Conservation (phyloP, 805 yeast genomes). For the Lipomyces oligophaga region DNA sequence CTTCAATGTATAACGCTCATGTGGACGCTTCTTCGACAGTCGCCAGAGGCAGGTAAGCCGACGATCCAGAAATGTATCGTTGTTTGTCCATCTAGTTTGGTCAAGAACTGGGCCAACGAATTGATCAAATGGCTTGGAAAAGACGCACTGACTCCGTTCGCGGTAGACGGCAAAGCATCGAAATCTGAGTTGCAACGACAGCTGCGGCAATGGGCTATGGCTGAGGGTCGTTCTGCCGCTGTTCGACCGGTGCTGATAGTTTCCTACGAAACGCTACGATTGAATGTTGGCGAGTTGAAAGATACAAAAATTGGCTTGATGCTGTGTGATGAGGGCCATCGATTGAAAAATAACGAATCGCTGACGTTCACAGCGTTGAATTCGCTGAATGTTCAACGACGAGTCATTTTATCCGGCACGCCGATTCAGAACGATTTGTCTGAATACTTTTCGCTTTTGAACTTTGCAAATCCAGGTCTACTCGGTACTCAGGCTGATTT, state of each 20-base stretch:
- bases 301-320: constrained; percentile 80
- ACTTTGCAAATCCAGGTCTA: constrained; percentile 91
- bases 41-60: constrained; percentile 75
- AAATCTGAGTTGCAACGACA: constrained; percentile 58
- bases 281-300: constrained; percentile 72
- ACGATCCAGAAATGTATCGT: constrained; percentile 87
- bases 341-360: constrained; percentile 85
- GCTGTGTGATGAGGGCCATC: constrained; percentile 82
- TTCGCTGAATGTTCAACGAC: constrained; percentile 75
- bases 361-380: constrained; percentile 83
- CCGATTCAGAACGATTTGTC: constrained; percentile 92
- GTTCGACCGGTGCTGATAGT: constrained; percentile 92
- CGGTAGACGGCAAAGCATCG: constrained; percentile 79
- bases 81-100: constrained; percentile 92
- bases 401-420: constrained; percentile 92
- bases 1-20: constrained; percentile 81
- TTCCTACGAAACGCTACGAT: constrained; percentile 86
- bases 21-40: constrained; percentile 89
- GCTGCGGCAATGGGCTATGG: constrained; percentile 78
- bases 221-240: constrained; percentile 71
- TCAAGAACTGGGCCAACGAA: constrained; percentile 96
- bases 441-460: constrained; percentile 84
- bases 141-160: constrained; percentile 82
- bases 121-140: constrained; percentile 91
- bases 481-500: constrained; percentile 82